Evolutionary conservation across 495 filamentous ascomycete species (phyloP).

Genomic region (Neurospora terricola): DNA sequence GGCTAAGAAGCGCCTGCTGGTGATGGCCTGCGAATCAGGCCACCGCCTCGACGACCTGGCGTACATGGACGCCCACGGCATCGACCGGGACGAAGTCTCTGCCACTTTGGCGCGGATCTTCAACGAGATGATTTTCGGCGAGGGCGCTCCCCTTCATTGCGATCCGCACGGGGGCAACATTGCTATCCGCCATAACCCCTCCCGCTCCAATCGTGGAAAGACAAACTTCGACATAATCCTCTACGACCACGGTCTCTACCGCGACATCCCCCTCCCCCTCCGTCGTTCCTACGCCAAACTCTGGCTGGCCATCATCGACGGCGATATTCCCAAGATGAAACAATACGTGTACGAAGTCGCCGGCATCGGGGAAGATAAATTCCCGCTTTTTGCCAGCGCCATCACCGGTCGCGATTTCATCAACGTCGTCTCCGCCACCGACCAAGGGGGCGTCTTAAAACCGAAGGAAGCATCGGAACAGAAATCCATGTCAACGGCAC

Average conservation of each 20-base stretch:
- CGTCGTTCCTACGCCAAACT: constrained; percentile 90
- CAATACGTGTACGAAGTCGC: constrained; percentile 83
- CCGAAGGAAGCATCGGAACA: constrained; percentile 63
- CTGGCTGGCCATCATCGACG: constrained; percentile 92
- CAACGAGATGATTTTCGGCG: constrained; percentile 99
- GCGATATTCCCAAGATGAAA: constrained; percentile 73
- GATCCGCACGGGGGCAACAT: constrained; percentile 98
- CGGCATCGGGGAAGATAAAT: constrained; percentile 82
- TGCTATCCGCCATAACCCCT: constrained; percentile 68
- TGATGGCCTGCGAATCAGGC: constrained; percentile 91
- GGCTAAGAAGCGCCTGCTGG: constrained; percentile 79
- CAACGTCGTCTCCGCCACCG: constrained; percentile 35
- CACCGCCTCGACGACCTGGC: constrained; percentile 80
- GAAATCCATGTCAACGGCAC: constrained; percentile 64
- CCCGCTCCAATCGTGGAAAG: constrained; percentile 18
- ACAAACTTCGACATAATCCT: constrained; percentile 93
- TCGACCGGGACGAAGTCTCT: constrained; percentile 93
- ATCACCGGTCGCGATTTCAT: constrained; percentile 92
- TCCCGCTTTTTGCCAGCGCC: constrained; percentile 89
- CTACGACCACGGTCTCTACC: constrained; percentile 97
- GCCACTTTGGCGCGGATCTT: constrained; percentile 87
- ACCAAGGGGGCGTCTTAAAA: constrained; percentile 46
- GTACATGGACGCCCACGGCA: constrained; percentile 74
- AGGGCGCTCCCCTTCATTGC: constrained; percentile 83
- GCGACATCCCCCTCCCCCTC: constrained; percentile 71